Percentiles rank a stretch among this genome's conserved stretches.
Conservation (phyloP, 2,329 filamentous ascomycete genomes). For the Ramularia collo-cygni region DNA sequence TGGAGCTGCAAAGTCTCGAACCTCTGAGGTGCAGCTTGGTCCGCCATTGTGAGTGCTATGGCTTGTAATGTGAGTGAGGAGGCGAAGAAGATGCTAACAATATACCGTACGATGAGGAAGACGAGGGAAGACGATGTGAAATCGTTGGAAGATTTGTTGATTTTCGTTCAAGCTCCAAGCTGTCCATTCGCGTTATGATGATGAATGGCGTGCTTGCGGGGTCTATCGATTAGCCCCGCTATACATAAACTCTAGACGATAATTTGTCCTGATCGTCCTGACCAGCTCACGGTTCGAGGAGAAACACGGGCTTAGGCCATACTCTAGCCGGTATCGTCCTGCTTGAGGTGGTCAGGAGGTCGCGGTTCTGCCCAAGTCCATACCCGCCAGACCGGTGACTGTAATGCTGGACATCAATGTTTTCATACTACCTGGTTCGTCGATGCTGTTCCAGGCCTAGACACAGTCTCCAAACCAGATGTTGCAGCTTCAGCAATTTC, state of each 20-base stretch:
- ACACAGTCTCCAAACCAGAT: slow-evolving; percentile 3
- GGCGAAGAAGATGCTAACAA: neutral
- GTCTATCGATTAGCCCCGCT: too few species aligned
- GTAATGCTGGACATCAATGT: too few species aligned
- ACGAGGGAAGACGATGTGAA: slow-evolving; percentile 1
- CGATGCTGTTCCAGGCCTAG: slow-evolving; percentile 13
- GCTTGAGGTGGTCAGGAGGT: neutral
- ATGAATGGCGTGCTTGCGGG: too few species aligned
- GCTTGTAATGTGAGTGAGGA: slow-evolving; percentile 21
- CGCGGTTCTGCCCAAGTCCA: too few species aligned
- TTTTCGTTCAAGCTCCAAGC: too few species aligned
- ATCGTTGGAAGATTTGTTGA: slow-evolving; percentile 1
- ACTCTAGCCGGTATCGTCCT: neutral
- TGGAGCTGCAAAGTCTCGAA: slow-evolving; percentile 48
- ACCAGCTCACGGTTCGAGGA: too few species aligned
- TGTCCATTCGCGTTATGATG: too few species aligned
- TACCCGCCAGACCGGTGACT: too few species aligned
- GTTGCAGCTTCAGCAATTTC: slow-evolving; percentile 12
- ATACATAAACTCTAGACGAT: too few species aligned
- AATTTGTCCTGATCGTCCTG: too few species aligned
- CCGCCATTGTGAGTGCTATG: slow-evolving; percentile 25
- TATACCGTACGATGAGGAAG: too few species aligned
- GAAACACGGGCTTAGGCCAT: too few species aligned
- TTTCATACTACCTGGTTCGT: slow-evolving; percentile 6
- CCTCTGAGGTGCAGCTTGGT: slow-evolving; percentile 35